phyloP scores from a whole-genome alignment of 2,329 filamentous ascomycete genomes.

The Fusarium concolor region DNA sequence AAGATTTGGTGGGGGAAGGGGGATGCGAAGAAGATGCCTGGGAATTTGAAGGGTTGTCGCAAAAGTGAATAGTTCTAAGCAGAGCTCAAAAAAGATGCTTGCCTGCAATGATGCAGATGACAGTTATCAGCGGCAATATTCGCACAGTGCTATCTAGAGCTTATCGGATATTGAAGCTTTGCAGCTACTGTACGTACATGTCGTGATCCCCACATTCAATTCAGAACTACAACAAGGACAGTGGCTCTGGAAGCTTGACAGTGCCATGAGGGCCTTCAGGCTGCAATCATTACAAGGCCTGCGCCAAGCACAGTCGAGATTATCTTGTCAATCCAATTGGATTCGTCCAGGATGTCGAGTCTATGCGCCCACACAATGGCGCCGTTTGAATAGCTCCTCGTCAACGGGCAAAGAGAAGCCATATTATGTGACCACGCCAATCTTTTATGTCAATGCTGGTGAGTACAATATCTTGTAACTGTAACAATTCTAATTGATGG shows the following conservation, averaged over 20 bases:
- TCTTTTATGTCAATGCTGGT: slow-evolving; percentile 99
- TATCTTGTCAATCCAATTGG: slow-evolving; percentile 40
- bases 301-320: slow-evolving; percentile 36
- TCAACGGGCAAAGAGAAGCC: slow-evolving; percentile 76
- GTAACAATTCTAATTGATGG: background rate
- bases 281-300: slow-evolving; percentile 44
- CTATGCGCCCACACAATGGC: slow-evolving; percentile 46
- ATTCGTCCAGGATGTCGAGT: slow-evolving; percentile 47
- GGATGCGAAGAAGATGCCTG: background rate
- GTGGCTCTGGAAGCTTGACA: background rate
- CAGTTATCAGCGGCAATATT: slow-evolving; percentile 39
- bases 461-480: slow-evolving; percentile 30
- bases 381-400: slow-evolving; percentile 47
- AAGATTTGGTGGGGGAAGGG: background rate
- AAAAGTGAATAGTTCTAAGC: slow-evolving; percentile 29
- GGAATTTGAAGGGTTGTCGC: slow-evolving; percentile 34
- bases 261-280: slow-evolving; percentile 48
- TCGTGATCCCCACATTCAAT: slow-evolving; percentile 24
- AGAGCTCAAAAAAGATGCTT: slow-evolving; percentile 27
- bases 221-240: background rate
- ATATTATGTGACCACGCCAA: slow-evolving; percentile 95
- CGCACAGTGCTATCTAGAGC: slow-evolving; percentile 32
- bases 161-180: slow-evolving; percentile 39
- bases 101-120: slow-evolving; percentile 10
- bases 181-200: slow-evolving; percentile 1